Base-by-base conservation (phyloP, 2,329 filamentous ascomycete genomes). In the Diaporthe eres region DNA sequence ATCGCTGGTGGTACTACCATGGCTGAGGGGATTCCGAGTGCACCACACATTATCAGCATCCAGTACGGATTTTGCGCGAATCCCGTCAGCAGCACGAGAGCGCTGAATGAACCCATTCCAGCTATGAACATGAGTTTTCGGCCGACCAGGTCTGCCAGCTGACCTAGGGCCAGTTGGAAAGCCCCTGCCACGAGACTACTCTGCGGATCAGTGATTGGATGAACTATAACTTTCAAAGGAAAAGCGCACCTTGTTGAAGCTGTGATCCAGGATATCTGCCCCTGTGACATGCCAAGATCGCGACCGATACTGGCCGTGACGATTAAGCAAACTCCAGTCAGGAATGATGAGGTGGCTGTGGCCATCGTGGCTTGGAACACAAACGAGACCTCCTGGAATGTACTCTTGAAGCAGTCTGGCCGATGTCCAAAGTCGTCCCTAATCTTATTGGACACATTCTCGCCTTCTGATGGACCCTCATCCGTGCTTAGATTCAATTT, bases 101-200 rank as follows among this genome's bases (percentile, higher is more conserved):
- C 55, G 17, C 55, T 58, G 28, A 58, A 58, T 34, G 55, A 58
- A 4, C 55, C 28, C 55, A 58, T 34, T 15, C 55, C 55, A 34
- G 28, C 55, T 58, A 58, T 58, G 28, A 58, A 58, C 55, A 58
- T 58, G 55, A 58, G 55, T 37, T 58, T 58, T 22, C 55, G 55
- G 28, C 55, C 55, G 9, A 58, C 55, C 28, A 58, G 31, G 28
- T 58, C 55, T 58, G 55, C 55, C 28, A 58, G 15, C 28, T 58
- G 55, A 17, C 55, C 55, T 10, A 58, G 31, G 28, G 55, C 55
- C 28, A 58, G 55, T 37, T 58, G 55, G 2, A 58, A 58, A 58
- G 55, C 55, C 3, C 55, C 55, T 37, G 55, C 55, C 0, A 58
- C 55, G 34, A 58, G 55, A 37, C 55, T 58, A 22, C 25, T 58